Evolutionary conservation across 495 filamentous ascomycete genomes (phyloP).

Genomic region (Melanomma pulvis-pyrius): DNA sequence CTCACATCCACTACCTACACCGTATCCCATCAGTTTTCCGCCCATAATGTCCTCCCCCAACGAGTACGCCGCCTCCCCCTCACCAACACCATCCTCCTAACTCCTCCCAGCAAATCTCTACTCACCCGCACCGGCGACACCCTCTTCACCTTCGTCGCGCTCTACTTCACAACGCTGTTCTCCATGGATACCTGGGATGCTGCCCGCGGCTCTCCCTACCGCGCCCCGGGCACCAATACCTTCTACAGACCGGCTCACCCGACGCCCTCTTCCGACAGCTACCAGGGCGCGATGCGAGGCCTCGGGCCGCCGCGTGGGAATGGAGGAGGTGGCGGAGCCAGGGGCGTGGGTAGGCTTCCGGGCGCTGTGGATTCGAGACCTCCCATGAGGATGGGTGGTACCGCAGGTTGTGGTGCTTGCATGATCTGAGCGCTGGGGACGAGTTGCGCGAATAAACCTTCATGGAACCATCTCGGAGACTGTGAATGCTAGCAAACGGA

Average conservation of each 20-base stretch:
- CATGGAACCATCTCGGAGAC: neutral
- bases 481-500: no score
- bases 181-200: conserved; percentile 33
- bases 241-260: conserved; percentile 23
- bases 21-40: neutral
- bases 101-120: conserved; percentile 12
- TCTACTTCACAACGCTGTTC: conserved; percentile 37
- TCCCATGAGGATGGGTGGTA: conserved; percentile 16
- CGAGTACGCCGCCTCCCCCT: conserved; percentile 4
- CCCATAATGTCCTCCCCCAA: neutral
- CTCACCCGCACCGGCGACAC: conserved; percentile 6
- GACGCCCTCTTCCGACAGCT: conserved; percentile 8
- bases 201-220: conserved; percentile 22
- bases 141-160: conserved; percentile 31
- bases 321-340: neutral
- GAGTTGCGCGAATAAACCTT: neutral
- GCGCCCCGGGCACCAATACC: conserved; percentile 8
- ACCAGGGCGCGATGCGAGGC: conserved; percentile 16
- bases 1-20: neutral
- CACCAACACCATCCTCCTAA: conserved; percentile 6
- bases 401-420: conserved; percentile 30
- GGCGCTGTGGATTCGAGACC: conserved; percentile 11
- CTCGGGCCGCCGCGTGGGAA: neutral
- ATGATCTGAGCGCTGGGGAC: neutral
- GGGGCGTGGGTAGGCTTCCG: conserved; percentile 13